Conservation (phyloP, 2,329 filamentous ascomycete genomes). For the Fusarium pseudograminearum region DNA sequence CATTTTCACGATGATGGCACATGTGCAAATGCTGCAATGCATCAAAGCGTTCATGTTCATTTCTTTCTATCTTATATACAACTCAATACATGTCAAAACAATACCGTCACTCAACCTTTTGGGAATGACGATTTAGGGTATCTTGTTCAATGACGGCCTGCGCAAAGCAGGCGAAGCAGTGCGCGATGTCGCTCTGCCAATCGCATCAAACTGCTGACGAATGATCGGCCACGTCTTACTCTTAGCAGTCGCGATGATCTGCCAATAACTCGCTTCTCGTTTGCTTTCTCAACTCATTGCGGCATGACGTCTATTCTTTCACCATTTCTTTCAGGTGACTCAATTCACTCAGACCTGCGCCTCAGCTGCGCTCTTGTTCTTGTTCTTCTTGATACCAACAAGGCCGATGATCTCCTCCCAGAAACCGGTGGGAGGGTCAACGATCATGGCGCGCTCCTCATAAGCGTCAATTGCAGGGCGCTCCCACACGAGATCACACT, state of each 20-base stretch:
- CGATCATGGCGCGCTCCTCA: slow-evolving; percentile 53
- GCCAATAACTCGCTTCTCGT: not conserved
- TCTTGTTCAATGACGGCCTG: slow-evolving; percentile 3
- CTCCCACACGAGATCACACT: slow-evolving; percentile 68
- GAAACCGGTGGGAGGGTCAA: slow-evolving; percentile 58
- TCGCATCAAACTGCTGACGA: not conserved
- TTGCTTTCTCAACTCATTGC: not conserved
- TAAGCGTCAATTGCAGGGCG: slow-evolving; percentile 64
- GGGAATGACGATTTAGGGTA: slow-evolving; percentile 20
- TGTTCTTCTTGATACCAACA: slow-evolving; percentile 32
- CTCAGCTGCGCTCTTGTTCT: slow-evolving; percentile 19
- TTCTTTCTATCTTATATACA: slow-evolving; percentile 18
- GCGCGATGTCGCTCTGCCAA: not conserved
- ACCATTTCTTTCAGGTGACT: not conserved
- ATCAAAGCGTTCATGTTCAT: slow-evolving; percentile 12
- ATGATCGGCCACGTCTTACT: not conserved
- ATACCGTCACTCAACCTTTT: slow-evolving; percentile 5
- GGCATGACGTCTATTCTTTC: not conserved
- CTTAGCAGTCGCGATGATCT: not conserved
- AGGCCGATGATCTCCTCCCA: slow-evolving; percentile 35
- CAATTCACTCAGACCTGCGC: slow-evolving; percentile 21
- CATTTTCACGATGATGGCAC: not conserved
- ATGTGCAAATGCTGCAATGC: not conserved
- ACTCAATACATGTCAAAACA: slow-evolving; percentile 6
- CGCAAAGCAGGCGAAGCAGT: not conserved